Percentiles rank a stretch among this genome's conserved stretches.
Conservation (phyloP, 1,139 yeast species). For the Citeromyces hawaiiensis region DNA sequence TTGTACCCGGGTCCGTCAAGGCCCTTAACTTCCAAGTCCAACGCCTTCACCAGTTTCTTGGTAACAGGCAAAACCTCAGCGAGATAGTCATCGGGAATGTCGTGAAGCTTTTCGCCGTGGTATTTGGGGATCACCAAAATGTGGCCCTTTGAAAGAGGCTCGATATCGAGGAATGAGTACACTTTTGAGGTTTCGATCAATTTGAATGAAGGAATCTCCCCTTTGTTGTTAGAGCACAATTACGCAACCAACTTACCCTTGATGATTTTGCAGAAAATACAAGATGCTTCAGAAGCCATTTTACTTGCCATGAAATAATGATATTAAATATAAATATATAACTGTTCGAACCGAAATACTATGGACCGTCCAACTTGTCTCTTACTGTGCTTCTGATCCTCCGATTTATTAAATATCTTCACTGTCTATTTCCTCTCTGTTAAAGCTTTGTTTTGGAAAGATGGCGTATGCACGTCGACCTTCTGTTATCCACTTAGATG, state of each 20-base stretch:
- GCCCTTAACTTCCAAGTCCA: constrained; percentile 44
- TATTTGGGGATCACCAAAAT: constrained; percentile 79
- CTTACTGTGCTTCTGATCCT: no score
- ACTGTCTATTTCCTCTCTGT: no score
- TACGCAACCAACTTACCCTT: constrained; percentile 34
- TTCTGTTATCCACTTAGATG: no score
- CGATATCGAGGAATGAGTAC: constrained; percentile 82
- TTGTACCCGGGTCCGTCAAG: constrained; percentile 79
- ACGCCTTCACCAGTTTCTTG: constrained; percentile 65
- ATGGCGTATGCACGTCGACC: no score
- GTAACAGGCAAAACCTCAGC: constrained; percentile 79
- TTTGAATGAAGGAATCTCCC: constrained; percentile 88
- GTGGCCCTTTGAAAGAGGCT: constrained; percentile 84
- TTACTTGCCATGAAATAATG: background rate
- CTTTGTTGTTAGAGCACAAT: constrained; percentile 12
- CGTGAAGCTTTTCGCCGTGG: constrained; percentile 87
- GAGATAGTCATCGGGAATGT: constrained; percentile 81
- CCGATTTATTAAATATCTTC: no score
- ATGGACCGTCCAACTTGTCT: no score
- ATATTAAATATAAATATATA: background rate
- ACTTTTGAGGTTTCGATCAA: constrained; percentile 69
- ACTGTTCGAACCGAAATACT: no score
- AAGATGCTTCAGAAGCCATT: constrained; percentile 33
- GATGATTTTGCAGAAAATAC: constrained; percentile 87
- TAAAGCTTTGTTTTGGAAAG: no score